Evolutionary conservation across 1,284 basidiomycete genomes (phyloP).

Genomic region (Ceratobasidium sp.): DNA sequence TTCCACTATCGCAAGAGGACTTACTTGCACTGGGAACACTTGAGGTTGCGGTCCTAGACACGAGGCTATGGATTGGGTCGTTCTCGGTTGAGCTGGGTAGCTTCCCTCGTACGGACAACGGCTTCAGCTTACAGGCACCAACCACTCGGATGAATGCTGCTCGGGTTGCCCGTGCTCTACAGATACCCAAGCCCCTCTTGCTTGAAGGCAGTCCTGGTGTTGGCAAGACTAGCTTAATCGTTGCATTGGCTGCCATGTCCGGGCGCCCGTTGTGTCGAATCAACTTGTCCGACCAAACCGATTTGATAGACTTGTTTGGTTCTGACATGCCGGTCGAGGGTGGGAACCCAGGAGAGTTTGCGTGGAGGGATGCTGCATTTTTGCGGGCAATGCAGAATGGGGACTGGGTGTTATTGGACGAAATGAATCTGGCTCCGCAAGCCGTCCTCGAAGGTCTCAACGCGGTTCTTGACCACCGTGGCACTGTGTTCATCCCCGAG

Average conservation of each 20-base stretch:
- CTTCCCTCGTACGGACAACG: conserved; percentile 52
- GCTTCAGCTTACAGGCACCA: conserved; percentile 89
- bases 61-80: conserved; percentile 74
- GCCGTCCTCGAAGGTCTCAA: conserved; percentile 98
- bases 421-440: conserved; percentile 98
- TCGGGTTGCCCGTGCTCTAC: conserved; percentile 91
- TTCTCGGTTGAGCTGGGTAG: conserved; percentile 81
- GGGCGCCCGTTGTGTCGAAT: conserved; percentile 91
- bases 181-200: conserved; percentile 91
- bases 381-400: conserved; percentile 92
- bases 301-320: conserved; percentile 96
- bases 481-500: conserved; percentile 95
- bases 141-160: conserved; percentile 92
- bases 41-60: conserved; percentile 66
- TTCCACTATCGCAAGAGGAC: conserved; percentile 61
- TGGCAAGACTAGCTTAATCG: conserved; percentile 97
- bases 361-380: conserved; percentile 98
- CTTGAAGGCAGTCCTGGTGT: conserved; percentile 99
- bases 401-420: conserved; percentile 97
- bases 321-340: conserved; percentile 97
- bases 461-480: conserved; percentile 96
- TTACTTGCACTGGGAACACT: conserved; percentile 81
- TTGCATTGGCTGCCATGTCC: conserved; percentile 85
- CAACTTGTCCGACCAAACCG: conserved; percentile 99
- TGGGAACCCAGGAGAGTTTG: conserved; percentile 91